These are phyloP conservation scores for Lactarius trivialis DNA, from an alignment of 768 basidiomycete species.

Conservation along the genomic window DNA sequence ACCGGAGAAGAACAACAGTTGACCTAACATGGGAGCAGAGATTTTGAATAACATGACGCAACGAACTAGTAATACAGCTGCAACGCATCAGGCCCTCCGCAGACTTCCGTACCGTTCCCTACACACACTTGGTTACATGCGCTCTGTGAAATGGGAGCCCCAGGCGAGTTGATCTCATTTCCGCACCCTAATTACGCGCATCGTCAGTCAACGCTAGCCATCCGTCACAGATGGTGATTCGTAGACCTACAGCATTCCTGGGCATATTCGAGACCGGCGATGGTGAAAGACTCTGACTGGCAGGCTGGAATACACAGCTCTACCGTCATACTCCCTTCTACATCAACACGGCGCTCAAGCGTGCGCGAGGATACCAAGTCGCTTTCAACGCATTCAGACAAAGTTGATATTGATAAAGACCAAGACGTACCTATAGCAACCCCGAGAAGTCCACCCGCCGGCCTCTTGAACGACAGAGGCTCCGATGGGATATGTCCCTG, in stretches of 20 bases:
- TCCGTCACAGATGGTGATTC: neutral
- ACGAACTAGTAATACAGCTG: neutral
- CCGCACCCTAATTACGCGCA: neutral
- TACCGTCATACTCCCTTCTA: neutral
- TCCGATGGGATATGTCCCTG: neutral
- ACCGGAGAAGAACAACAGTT: no score
- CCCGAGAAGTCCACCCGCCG: neutral
- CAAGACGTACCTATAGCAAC: neutral
- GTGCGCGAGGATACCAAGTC: neutral
- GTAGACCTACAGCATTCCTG: conserved; percentile 3
- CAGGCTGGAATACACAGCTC: neutral
- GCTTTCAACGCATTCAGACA: neutral
- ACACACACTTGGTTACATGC: neutral
- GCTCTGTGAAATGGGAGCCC: neutral
- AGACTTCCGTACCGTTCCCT: neutral
- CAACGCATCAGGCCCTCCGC: conserved; percentile 1
- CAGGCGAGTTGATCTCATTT: neutral
- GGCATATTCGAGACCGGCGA: conserved; percentile 5
- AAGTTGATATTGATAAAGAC: neutral
- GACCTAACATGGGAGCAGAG: no score
- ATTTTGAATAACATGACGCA: no score
- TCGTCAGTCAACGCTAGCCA: neutral
- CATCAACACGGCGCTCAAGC: neutral
- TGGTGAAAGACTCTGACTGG: neutral
- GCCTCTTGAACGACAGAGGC: neutral